These are phyloP conservation scores for Rhodotorula sp. DNA, from an alignment of 1,284 basidiomycete genomes.

Conservation along the genomic window DNA sequence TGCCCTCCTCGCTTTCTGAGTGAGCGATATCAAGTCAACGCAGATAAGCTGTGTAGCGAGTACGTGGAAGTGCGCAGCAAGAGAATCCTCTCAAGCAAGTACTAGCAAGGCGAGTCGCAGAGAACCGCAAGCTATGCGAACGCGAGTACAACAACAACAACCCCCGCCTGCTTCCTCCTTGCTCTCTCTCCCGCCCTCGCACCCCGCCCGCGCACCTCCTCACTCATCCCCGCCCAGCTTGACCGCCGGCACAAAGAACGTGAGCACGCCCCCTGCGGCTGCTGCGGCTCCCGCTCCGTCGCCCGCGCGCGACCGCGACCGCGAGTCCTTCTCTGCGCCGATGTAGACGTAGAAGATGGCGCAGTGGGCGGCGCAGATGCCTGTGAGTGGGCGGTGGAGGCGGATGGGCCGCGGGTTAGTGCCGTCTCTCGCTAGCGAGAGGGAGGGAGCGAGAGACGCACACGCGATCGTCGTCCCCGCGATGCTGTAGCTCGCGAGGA, in stretches of 20 bases:
- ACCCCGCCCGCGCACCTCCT: not conserved
- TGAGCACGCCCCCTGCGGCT: conserved; percentile 40
- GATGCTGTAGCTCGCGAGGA: conserved; percentile 48
- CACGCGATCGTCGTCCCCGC: conserved; percentile 48
- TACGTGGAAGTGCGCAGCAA: too few relatives aligned
- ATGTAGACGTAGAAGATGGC: conserved; percentile 52
- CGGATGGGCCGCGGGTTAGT: too few relatives aligned
- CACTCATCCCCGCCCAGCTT: conserved; percentile 26
- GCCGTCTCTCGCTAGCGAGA: too few relatives aligned
- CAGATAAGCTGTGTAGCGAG: too few relatives aligned
- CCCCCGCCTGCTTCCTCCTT: not conserved
- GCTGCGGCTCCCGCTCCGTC: conserved; percentile 19
- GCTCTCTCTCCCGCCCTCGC: not conserved
- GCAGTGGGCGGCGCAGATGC: conserved; percentile 48
- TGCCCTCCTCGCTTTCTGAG: too few relatives aligned
- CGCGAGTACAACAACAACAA: not conserved
- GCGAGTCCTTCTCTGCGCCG: conserved; percentile 40
- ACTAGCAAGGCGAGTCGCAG: too few relatives aligned
- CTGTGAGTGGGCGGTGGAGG: conserved; percentile 2
- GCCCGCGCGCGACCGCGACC: too few relatives aligned
- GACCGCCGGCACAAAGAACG: conserved; percentile 40
- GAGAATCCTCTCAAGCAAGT: too few relatives aligned
- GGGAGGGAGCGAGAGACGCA: conserved; percentile 1
- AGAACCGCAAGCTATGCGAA: not conserved
- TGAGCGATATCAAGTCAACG: too few relatives aligned